Conservation (phyloP, 108 stramenopile species). For the Conticribra guillardii region DNA sequence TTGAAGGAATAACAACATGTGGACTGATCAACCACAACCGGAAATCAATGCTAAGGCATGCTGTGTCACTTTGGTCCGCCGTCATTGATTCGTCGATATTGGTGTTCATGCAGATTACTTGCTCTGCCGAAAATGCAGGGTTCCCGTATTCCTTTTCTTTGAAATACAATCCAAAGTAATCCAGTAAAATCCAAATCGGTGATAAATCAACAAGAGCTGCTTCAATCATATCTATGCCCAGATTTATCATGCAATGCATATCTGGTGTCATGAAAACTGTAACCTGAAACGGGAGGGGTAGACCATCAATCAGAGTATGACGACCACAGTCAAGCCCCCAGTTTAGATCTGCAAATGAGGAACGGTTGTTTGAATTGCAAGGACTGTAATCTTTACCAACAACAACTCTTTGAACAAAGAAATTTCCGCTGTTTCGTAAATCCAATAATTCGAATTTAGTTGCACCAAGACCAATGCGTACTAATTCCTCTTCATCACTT, state of each 20-base stretch:
- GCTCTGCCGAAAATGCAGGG: slow-evolving; percentile 64
- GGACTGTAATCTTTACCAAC: background rate
- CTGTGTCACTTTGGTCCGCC: background rate
- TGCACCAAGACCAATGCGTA: slow-evolving; percentile 49
- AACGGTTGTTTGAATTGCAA: slow-evolving; percentile 3
- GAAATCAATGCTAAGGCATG: slow-evolving; percentile 71
- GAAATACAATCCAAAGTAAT: slow-evolving; percentile 81
- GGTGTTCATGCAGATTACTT: slow-evolving; percentile 31
- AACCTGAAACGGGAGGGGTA: slow-evolving; percentile 71
- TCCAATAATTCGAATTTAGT: slow-evolving; percentile 52
- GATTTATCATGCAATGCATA: slow-evolving; percentile 71
- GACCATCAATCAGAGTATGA: slow-evolving; percentile 48
- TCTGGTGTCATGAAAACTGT: slow-evolving; percentile 83
- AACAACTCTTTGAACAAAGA: slow-evolving; percentile 26
- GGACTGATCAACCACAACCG: slow-evolving; percentile 74
- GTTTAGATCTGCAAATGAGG: slow-evolving; percentile 58
- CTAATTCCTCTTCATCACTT: slow-evolving; percentile 46
- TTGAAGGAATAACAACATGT: slow-evolving; percentile 57
- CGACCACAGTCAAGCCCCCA: slow-evolving; percentile 74
- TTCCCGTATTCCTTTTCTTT: slow-evolving; percentile 66
- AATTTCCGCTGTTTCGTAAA: slow-evolving; percentile 25
- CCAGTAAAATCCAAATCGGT: slow-evolving; percentile 71
- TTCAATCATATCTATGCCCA: slow-evolving; percentile 65
- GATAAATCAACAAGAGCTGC: slow-evolving; percentile 62
- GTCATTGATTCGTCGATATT: background rate